Base-by-base conservation (phyloP, 805 yeast genomes). In the Spathaspora sp. region DNA sequence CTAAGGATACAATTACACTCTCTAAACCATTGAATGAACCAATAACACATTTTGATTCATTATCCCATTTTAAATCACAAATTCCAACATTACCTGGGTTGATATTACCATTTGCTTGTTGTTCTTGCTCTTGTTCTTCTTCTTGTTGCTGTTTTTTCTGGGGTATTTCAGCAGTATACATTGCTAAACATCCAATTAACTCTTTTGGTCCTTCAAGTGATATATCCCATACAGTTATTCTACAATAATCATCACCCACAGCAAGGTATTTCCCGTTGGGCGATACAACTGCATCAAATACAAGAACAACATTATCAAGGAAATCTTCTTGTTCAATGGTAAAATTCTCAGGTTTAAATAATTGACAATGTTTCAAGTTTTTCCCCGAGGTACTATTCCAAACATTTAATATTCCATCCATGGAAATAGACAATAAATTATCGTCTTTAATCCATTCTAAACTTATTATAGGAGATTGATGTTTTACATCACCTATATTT, bases 361-460 rank as follows among this genome's bases (percentile, higher is more conserved):
- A 48, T 42, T 70, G 60, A 11, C 70, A 62, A 39, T 71, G 60
- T 52, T 67, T 65, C 23, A 79, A 39, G 6, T 68, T 59, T 18
- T 67, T 70, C 16, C 79, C 81, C n/a, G 62, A 62, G 29, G 64
- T 64, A 2, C 80, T 73, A 56, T 86, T 80, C 96, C 96, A 89
- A 0, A 88, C 56, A 53, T 86, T 77, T 1, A 86, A 69, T 0
- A 85, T 72, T 0, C 94, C 89, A 57, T 91, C 96, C 65, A 88
- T 69, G 1, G 94, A 83, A 2, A 83, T 75, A 44, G 84, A 78
- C 38, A 86, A 60, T 5, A 69, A 54, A 6, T 16, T 20, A 16
- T 42, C 40, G 12, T 18, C 46, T 60, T 60, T 48, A 48, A 85
- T 49, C 96, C 96, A 83, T 46, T 73, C 61, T 7, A 84, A 72